phyloP scores from a whole-genome alignment of 2,329 filamentous ascomycete genomes.

The Neospermospora avenae region DNA sequence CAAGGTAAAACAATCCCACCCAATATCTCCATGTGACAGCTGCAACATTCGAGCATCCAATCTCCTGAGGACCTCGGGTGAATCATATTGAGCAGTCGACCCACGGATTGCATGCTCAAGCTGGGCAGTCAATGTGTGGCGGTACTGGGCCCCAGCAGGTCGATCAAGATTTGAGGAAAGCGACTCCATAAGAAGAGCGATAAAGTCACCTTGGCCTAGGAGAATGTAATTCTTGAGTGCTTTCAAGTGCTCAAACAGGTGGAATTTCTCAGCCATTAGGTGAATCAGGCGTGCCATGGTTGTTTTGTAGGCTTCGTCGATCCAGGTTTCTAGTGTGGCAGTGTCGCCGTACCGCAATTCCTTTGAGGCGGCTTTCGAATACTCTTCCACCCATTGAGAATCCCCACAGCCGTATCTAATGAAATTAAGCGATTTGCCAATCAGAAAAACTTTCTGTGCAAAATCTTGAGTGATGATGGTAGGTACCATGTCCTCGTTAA shows the following conservation, averaged over 20 bases:
- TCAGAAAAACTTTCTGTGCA: slow-evolving; percentile 93
- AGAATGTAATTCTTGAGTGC: slow-evolving; percentile 94
- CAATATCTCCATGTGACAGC: slow-evolving; percentile 92
- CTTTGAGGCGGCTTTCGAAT: slow-evolving; percentile 89
- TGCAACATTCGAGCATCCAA: slow-evolving; percentile 98
- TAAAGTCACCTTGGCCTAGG: slow-evolving; percentile 94
- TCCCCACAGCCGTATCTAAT: slow-evolving; percentile 95
- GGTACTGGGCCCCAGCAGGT: slow-evolving; percentile 93
- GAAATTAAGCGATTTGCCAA: slow-evolving; percentile 97
- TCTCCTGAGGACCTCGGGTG: slow-evolving; percentile 82
- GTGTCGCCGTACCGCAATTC: slow-evolving; percentile 92
- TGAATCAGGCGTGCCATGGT: slow-evolving; percentile 94
- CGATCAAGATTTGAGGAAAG: slow-evolving; percentile 88
- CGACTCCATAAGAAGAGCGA: slow-evolving; percentile 94
- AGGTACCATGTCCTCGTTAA: slow-evolving; percentile 82
- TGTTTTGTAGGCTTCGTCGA: slow-evolving; percentile 95
- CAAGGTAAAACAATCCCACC: slow-evolving; percentile 98
- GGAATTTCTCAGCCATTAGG: slow-evolving; percentile 93
- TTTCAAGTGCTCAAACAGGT: slow-evolving; percentile 85
- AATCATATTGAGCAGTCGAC: slow-evolving; percentile 95
- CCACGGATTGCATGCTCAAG: slow-evolving; percentile 95
- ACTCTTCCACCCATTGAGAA: slow-evolving; percentile 90
- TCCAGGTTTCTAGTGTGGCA: slow-evolving; percentile 84
- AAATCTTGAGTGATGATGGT: slow-evolving; percentile 92
- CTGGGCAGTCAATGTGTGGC: slow-evolving; percentile 96